phyloP scores from a whole-genome alignment of 345 rosid genomes.

The Cardamine occulta region DNA sequence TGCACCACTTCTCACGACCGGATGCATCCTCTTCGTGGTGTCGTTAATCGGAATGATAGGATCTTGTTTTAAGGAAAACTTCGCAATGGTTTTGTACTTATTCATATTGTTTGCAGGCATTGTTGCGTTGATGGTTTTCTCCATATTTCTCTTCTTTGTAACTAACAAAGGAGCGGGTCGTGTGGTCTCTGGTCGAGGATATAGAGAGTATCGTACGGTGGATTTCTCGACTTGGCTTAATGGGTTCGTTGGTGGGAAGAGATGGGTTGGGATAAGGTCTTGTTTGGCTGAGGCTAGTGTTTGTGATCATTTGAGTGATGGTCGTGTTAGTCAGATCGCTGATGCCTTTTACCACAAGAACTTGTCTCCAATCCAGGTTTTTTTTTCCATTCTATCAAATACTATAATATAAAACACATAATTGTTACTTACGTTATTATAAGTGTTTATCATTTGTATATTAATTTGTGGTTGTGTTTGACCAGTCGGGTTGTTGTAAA shows the following conservation, averaged over 20 bases:
- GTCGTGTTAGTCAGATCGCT: slow-evolving; percentile 42
- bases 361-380: slow-evolving; percentile 48
- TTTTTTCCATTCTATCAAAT: no score
- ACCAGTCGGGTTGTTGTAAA: slow-evolving; percentile 77
- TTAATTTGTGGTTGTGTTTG: not conserved
- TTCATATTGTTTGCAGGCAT: slow-evolving; percentile 35
- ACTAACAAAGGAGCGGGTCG: slow-evolving; percentile 46
- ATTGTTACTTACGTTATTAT: not conserved
- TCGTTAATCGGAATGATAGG: slow-evolving; percentile 44
- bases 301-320: slow-evolving; percentile 38
- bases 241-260: slow-evolving; percentile 42
- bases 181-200: slow-evolving; percentile 45
- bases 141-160: slow-evolving; percentile 45
- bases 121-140: slow-evolving; percentile 31
- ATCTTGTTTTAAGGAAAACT: slow-evolving; percentile 40
- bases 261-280: slow-evolving; percentile 45
- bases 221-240: slow-evolving; percentile 47
- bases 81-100: slow-evolving; percentile 40
- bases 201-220: slow-evolving; percentile 40
- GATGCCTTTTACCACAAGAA: slow-evolving; percentile 46
- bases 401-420: no score
- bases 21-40: slow-evolving; percentile 37
- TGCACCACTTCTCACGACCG: slow-evolving; percentile 41
- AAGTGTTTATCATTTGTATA: not conserved
- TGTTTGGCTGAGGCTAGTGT: slow-evolving; percentile 46